A percentile compares a stretch with the other conserved stretches of the same genome.
Evolutionary conservation across 2,329 filamentous ascomycete genomes (phyloP).

Genomic region (Fusarium sp.): DNA sequence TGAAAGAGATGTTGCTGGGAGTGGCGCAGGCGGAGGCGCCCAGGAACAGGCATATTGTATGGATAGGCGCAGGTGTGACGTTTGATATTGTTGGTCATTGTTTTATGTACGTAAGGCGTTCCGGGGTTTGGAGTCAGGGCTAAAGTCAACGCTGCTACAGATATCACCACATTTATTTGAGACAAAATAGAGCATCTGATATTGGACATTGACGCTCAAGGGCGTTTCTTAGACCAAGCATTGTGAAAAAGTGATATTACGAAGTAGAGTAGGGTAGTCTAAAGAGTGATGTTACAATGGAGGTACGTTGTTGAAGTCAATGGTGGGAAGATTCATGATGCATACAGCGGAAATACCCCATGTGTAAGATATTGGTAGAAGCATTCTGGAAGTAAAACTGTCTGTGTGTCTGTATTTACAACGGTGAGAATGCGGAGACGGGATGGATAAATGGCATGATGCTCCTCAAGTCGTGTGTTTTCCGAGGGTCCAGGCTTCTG

Average conservation of each 20-base stretch:
- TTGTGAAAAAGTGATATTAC: constrained; percentile 4
- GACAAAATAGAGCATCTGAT: constrained; percentile 32
- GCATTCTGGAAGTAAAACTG: constrained; percentile 14
- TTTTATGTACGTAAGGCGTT: constrained; percentile 50
- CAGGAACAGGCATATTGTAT: constrained; percentile 32
- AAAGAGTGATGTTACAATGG: constrained; percentile 7
- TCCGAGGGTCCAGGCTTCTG: constrained; percentile 17
- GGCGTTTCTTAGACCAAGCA: background rate
- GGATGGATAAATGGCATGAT: constrained; percentile 35
- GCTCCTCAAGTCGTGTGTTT: constrained; percentile 27
- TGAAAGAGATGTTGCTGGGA: constrained; percentile 25
- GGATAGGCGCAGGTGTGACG: constrained; percentile 33
- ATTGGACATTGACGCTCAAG: constrained; percentile 11
- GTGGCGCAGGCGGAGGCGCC: constrained; percentile 17
- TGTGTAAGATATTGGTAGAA: constrained; percentile 5
- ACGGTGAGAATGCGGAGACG: constrained; percentile 16
- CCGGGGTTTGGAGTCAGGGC: constrained; percentile 30
- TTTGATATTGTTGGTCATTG: constrained; percentile 38
- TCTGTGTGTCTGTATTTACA: background rate
- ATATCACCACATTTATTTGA: constrained; percentile 36
- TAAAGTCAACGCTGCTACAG: constrained; percentile 41
- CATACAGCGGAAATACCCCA: background rate
- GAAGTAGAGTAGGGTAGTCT: background rate
- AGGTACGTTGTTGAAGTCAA: background rate
- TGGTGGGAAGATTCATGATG: constrained; percentile 10